Percentiles rank a stretch among this genome's conserved stretches.
These are phyloP conservation scores for Babesia ovis DNA, from an alignment of 169 alveolate genomes.

Conservation along the genomic window DNA sequence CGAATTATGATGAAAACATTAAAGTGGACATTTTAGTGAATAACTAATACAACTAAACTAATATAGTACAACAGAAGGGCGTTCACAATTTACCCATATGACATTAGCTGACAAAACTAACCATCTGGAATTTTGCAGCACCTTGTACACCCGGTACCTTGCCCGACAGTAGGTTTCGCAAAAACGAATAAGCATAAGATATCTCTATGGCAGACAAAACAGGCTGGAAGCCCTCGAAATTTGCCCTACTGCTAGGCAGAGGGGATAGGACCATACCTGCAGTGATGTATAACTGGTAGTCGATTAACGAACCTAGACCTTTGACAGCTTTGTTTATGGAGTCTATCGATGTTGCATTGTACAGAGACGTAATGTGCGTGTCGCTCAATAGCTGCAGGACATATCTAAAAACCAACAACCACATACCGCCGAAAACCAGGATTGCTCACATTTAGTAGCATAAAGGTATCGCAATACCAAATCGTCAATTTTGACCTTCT, in stretches of 20 bases:
- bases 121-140: conserved; percentile 25
- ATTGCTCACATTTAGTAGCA: background rate
- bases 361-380: conserved; percentile 9
- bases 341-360: conserved; percentile 16
- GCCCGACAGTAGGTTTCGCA: conserved; percentile 18
- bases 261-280: conserved; percentile 27
- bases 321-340: conserved; percentile 14
- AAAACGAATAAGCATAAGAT: conserved; percentile 32
- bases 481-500: background rate
- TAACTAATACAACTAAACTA: background rate
- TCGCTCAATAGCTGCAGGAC: conserved; percentile 22
- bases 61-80: background rate
- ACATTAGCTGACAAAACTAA: background rate
- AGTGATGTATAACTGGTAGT: background rate
- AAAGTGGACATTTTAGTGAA: background rate
- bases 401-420: background rate
- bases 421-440: conserved; percentile 28
- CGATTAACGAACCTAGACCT: background rate
- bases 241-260: background rate
- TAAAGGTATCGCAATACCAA: conserved; percentile 17
- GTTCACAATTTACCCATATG: no score
- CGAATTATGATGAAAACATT: background rate
- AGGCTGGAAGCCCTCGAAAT: conserved; percentile 11
- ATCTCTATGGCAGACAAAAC: conserved; percentile 32
- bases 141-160: conserved; percentile 21